A percentile compares a stretch with the other conserved stretches of the same genome.
Evolutionary conservation across 306 rosid species (phyloP).

Genomic region (Pyrus betulifolia): DNA sequence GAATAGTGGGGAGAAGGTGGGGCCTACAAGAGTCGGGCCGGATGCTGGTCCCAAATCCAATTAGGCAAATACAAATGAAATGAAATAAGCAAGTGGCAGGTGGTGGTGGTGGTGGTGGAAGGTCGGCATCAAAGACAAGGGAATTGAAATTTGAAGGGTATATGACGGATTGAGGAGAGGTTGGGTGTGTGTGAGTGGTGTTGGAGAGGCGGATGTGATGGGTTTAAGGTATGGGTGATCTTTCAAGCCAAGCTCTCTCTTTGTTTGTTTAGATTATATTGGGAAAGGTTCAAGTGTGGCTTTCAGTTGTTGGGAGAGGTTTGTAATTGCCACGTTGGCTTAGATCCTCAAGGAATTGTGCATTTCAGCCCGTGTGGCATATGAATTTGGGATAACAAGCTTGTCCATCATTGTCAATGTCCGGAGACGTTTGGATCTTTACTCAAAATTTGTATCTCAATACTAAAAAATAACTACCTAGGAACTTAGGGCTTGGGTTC

Average conservation of each 20-base stretch:
- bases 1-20: not conserved
- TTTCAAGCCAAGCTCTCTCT: conserved; percentile 33
- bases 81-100: not conserved
- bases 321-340: not conserved
- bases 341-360: not conserved
- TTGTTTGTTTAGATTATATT: not conserved
- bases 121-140: conserved; percentile 26
- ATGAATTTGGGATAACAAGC: not conserved
- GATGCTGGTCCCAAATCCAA: not conserved
- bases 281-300: conserved; percentile 28
- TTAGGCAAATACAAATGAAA: not conserved
- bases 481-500: not conserved
- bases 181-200: not conserved
- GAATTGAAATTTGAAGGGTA: not conserved
- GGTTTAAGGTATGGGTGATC: conserved; percentile 14
- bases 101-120: conserved; percentile 16
- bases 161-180: not conserved
- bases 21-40: not conserved
- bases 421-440: not conserved
- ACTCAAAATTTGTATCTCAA: not conserved
- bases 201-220: conserved; percentile 8
- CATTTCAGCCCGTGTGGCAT: not conserved
- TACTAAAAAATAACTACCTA: not conserved
- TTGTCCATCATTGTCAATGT: not conserved
- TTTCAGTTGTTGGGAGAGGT: conserved; percentile 26